Conservation (phyloP, 305 asterid species). For the Solanum hybrid region DNA sequence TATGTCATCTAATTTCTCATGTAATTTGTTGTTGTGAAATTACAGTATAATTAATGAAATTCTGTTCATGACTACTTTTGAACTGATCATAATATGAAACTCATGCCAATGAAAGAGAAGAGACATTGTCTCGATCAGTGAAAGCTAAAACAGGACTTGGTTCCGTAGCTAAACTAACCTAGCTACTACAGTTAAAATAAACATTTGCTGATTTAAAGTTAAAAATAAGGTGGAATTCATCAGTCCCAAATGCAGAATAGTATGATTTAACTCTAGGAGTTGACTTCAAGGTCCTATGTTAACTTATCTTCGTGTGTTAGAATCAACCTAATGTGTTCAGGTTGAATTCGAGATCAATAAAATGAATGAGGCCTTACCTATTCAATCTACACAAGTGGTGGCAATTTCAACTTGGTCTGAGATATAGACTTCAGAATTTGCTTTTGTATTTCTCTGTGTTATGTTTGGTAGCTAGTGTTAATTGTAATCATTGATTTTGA, state of each 20-base stretch:
- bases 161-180: background rate
- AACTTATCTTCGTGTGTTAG: background rate
- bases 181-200: background rate
- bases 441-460: too few relatives aligned
- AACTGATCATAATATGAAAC: background rate
- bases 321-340: background rate
- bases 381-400: background rate
- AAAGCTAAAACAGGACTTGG: background rate
- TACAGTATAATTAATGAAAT: background rate
- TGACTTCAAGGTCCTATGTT: background rate
- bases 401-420: background rate
- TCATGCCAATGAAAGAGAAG: background rate
- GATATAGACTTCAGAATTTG: background rate
- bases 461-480: too few relatives aligned
- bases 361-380: background rate
- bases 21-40: background rate
- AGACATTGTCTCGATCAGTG: background rate
- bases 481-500: too few relatives aligned
- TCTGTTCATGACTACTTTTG: background rate
- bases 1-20: background rate
- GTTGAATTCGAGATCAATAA: background rate
- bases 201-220: background rate
- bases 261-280: background rate
- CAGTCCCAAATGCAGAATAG: background rate
- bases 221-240: background rate